Evolutionary conservation across 1,284 basidiomycete species (phyloP).

Genomic region (Marasmius oreades): DNA sequence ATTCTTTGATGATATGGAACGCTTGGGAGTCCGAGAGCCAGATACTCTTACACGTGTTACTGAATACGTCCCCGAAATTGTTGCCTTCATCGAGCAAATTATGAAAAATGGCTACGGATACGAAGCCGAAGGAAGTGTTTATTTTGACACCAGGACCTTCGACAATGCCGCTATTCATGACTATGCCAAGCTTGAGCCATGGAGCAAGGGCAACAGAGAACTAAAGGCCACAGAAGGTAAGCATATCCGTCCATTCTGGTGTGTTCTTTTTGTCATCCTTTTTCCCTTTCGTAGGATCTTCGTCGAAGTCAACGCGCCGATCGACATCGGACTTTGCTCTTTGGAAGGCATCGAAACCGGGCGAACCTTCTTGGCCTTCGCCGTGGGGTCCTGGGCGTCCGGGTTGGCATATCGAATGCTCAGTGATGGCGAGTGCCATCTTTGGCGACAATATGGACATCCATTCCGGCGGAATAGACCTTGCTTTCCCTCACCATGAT

Average conservation of each 20-base stretch:
- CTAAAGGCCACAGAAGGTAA: conserved; percentile 93
- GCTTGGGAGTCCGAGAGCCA: conserved; percentile 83
- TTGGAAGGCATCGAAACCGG: conserved; percentile 97
- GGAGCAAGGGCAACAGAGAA: conserved; percentile 91
- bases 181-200: conserved; percentile 96
- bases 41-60: conserved; percentile 94
- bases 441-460: conserved; percentile 96
- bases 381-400: conserved; percentile 97
- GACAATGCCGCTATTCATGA: conserved; percentile 71
- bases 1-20: conserved; percentile 93
- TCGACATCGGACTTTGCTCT: conserved; percentile 90
- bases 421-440: conserved; percentile 95
- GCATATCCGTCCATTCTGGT: conserved; percentile 12
- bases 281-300: conserved; percentile 50
- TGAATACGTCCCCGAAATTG: conserved; percentile 96
- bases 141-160: conserved; percentile 92
- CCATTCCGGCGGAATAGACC: conserved; percentile 95
- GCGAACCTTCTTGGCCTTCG: conserved; percentile 97
- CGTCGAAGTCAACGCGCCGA: conserved; percentile 56
- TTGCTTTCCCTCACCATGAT: conserved; percentile 99
- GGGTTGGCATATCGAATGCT: conserved; percentile 99
- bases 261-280: not conserved
- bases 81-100: conserved; percentile 85
- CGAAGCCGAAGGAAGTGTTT: conserved; percentile 85
- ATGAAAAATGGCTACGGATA: conserved; percentile 91